Evolutionary conservation across 2,329 filamentous ascomycete species (phyloP).

Genomic region (Coleophoma cylindrospora): DNA sequence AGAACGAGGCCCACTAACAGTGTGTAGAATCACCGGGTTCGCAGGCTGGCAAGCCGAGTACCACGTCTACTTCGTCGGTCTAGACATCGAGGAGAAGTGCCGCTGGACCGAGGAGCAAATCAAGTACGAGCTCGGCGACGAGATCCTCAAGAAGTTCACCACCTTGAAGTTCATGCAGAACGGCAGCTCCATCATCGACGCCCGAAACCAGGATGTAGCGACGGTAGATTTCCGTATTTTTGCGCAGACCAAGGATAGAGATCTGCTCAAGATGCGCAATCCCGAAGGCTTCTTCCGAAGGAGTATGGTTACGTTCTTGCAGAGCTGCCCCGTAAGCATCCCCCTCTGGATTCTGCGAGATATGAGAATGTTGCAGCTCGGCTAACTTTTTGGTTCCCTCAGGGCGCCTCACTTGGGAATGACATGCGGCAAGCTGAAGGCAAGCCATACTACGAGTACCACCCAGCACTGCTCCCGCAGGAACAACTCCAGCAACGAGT

Average conservation of each 20-base stretch:
- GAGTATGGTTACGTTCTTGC: conserved; percentile 31
- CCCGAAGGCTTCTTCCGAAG: conserved; percentile 15
- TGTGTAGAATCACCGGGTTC: conserved; percentile 29
- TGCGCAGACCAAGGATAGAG: conserved; percentile 36
- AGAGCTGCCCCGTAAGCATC: neutral
- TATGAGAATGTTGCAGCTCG: too few species aligned
- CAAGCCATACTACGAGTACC: conserved; percentile 20
- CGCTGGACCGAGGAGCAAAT: conserved; percentile 33
- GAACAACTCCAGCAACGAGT: conserved; percentile 12
- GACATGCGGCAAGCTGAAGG: conserved; percentile 32
- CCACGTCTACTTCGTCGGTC: conserved; percentile 36
- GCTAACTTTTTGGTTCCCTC: too few species aligned
- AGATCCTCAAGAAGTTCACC: conserved; percentile 1
- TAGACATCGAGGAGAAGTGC: conserved; percentile 36
- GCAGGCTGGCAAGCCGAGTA: conserved; percentile 38
- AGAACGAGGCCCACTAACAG: too few species aligned
- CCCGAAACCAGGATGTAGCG: conserved; percentile 36
- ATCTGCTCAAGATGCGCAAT: conserved; percentile 29
- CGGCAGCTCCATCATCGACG: conserved; percentile 31
- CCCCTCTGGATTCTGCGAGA: too few species aligned
- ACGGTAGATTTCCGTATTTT: conserved; percentile 42
- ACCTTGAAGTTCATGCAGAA: conserved; percentile 16
- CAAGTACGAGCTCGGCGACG: conserved; percentile 1
- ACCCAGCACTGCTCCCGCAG: conserved; percentile 18
- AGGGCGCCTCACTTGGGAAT: conserved; percentile 31